Evolutionary conservation across 2,329 filamentous ascomycete genomes (phyloP), one percentile per base, ranked within the genome.

Genomic region (Bimuria novae-zelandiae): DNA sequence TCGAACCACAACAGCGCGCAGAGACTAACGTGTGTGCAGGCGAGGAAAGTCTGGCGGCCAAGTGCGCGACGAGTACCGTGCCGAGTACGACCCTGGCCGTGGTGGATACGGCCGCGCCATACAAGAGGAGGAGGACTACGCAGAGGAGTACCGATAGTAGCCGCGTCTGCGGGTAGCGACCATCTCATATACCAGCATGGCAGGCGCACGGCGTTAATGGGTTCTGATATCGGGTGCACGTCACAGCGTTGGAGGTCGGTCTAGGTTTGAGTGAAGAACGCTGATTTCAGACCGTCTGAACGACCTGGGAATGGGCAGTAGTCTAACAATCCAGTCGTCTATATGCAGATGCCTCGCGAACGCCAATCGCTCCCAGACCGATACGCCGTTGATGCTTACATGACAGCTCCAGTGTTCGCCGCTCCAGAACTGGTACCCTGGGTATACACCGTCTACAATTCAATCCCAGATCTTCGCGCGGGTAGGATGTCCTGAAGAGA

Each of bases 41-140:
- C 87, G 93, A 48, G 93, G 93, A 67, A 96, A 96, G 80, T 96
- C 90, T 55, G 94, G 94, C 54, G 94, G 94, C 4, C 94, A 99
- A 77, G 94, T 99, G 57, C 86, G 94, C 61, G 94, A 99, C 73
- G 95, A 99, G 79, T 99, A 97, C 76, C 86, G 94, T 40, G 91
- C 97, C 74, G 94, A 99, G 77, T 99, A 88, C 71, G 94, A 99
- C 72, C 93, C 96, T 55, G 94, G 94, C 14, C 84, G 94, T 64
- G 94, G 94, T 63, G 94, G 94, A 10, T 85, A 92, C 62, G 93
- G 94, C 37, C 83, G 92, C 59, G 43, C 43, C 21, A 35, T 46
- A 17, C 43, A 46, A n/a, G 30, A 46, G 21, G 43, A 46, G 12
- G 43, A 46, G 12, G 90, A 90, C 36, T 62, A 65, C 41, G 67